Evolutionary conservation across 2,329 filamentous ascomycete species (phyloP), one percentile per base, ranked within the genome.

Genomic region (Grosmannia huntii): DNA sequence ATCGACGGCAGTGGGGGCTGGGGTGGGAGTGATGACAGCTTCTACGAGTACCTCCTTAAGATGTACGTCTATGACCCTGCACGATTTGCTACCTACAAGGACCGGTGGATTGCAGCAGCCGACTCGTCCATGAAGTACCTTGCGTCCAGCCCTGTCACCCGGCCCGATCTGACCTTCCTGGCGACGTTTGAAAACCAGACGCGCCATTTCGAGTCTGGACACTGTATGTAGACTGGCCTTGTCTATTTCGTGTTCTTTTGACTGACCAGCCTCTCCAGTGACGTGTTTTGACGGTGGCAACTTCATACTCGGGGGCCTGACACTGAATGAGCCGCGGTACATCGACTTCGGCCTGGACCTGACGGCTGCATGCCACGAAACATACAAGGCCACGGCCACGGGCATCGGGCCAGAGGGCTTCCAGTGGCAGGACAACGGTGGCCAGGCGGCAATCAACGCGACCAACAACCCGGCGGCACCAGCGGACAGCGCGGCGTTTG

Each of bases 41-140:
- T 86, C 72, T 95, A 95, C 72, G 89, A 95, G 71, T 95, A 95
- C 66, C 79, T 95, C 36, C 85, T 95, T 70, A 95, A 95, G 75
- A 92, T 94, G 87, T 95, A 85, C 65, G 71, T 92, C 57, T 95
- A 95, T 68, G 86, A 92, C 66, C 76, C 82, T 0, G 64, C 69
- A 6, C 77, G 82, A 3, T 95, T 87, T 65, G 70, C 66, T 1
- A 61, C 70, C 3, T 90, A 92, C 72, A 83, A 78, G 65, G 85
- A 91, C 62, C 82, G 83, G 53, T 96, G 89, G 89, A 72, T 89
- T 49, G 67, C 76, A 0, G 89, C 89, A 2, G 87, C 84, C 56
- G 84, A 95, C 64, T 90, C 86, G 7, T 84, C 84, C 6, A 92
- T 94, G 53, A 69, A 78, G 52, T 76, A 90, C 65, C 77, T 95